A percentile compares a stretch with the other conserved stretches of the same genome.
Evolutionary conservation across 192 early-diverging fungal species (phyloP).

Genomic region (Gigaspora rosea): DNA sequence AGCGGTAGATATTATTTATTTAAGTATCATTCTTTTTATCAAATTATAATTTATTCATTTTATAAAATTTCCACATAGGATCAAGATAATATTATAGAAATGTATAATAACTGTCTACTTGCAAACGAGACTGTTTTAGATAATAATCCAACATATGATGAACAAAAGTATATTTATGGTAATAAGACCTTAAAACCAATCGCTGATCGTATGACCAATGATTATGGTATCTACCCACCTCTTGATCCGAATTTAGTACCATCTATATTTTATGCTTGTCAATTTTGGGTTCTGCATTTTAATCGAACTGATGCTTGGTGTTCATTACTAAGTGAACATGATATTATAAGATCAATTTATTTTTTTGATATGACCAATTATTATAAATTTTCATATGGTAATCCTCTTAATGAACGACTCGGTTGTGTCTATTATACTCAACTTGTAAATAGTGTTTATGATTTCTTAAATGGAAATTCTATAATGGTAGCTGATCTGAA

Average conservation of each 20-base stretch:
- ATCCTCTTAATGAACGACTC: background rate
- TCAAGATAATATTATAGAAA: background rate
- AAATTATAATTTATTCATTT: background rate
- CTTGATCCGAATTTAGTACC: background rate
- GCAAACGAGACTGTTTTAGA: background rate
- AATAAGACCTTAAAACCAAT: constrained; percentile 3
- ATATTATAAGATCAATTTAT: background rate
- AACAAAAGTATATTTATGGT: constrained; percentile 1
- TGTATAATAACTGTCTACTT: background rate
- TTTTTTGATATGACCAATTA: background rate
- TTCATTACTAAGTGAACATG: background rate
- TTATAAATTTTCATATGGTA: background rate
- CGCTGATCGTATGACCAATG: background rate
- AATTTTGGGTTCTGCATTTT: background rate
- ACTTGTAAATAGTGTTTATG: no score
- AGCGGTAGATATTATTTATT: background rate
- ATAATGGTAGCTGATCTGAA: no score
- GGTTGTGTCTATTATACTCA: background rate
- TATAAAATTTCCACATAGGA: background rate
- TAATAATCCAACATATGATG: background rate
- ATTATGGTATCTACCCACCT: no score
- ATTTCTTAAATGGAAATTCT: no score
- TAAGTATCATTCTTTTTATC: no score
- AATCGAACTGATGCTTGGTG: constrained; percentile 3
- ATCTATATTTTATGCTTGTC: background rate